Evolutionary conservation across 2,329 filamentous ascomycete genomes (phyloP).

Genomic region (Fusarium torreyae): DNA sequence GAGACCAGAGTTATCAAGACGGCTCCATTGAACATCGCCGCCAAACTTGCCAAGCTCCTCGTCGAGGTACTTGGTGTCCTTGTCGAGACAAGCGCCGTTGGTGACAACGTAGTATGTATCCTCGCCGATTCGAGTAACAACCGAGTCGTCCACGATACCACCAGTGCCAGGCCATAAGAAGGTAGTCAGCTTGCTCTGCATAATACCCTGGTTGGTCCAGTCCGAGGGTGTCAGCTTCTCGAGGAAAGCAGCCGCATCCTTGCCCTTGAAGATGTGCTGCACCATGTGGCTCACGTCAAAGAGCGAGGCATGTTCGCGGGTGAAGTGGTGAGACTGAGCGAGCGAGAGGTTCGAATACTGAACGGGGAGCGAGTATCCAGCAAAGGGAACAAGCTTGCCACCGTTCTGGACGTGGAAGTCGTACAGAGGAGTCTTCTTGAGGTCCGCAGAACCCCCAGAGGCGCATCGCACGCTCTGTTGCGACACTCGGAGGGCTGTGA

Average conservation of each 20-base stretch:
- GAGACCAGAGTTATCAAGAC: conserved; percentile 81
- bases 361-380: conserved; percentile 92
- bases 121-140: conserved; percentile 84
- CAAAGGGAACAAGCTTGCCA: conserved; percentile 97
- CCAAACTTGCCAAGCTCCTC: conserved; percentile 75
- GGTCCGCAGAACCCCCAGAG: conserved; percentile 52
- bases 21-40: conserved; percentile 74
- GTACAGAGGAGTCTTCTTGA: conserved; percentile 80
- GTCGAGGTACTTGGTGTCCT: conserved; percentile 84
- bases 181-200: conserved; percentile 86
- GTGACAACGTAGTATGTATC: conserved; percentile 93
- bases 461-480: conserved; percentile 49
- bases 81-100: conserved; percentile 92
- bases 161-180: conserved; percentile 85
- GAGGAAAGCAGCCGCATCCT: conserved; percentile 85
- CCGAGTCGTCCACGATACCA: conserved; percentile 94
- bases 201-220: conserved; percentile 72
- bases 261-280: conserved; percentile 87
- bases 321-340: conserved; percentile 90
- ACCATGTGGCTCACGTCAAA: conserved; percentile 99
- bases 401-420: conserved; percentile 83
- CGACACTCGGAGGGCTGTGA: conserved; percentile 35
- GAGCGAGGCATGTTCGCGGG: conserved; percentile 86
- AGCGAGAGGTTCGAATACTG: conserved; percentile 86
- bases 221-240: conserved; percentile 86